Evolutionary conservation across 352 stramenopile genomes (phyloP), one percentile per base, ranked within the genome.

Genomic region (Globisporangium parvum): DNA sequence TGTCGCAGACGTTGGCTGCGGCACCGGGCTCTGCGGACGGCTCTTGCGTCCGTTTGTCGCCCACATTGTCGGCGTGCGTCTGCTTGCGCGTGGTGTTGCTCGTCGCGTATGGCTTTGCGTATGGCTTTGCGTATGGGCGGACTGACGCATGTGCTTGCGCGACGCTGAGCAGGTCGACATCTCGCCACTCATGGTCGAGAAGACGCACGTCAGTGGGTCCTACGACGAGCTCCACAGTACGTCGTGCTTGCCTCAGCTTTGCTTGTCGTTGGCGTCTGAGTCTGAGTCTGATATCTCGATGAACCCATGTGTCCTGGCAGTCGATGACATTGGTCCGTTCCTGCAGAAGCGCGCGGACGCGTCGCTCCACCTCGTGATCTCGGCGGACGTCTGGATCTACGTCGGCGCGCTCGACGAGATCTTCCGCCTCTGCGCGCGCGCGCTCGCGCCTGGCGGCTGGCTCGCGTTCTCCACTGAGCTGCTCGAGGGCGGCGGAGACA

Each of bases 321-420:
- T 65, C 46, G 65, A 60, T 9, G 73, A 86, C 46, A 87, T 88
- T 47, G 65, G 73, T 46, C 71, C 75, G 20, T 87, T 77, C 58
- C 57, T 92, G 10, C 37, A 62, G 10, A 61, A 66, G 18, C 71
- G 81, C 37, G 37, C 47, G 1, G 64, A 86, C 44, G 58, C 33
- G 24, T 74, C 67, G 14, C 57, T 91, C 28, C 67, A 91, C 45
- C 65, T 93, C 11, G 64, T 93, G 28, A 75, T 93, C 44, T 85
- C 82, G 0, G 82, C 80, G 18, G 82, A 93, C 52, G 82, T 93
- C n/a, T 93, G 82, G 82, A 93, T 93, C 59, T 93, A 93, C 48
- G 80, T 93, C n/a, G 82, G 82, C 11, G 75, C 66, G 6, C 61
- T 93, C 20, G 78, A 88, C 17, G 47, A 73, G 39, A 79, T 90